Percentiles rank a stretch among this genome's conserved stretches.
phyloP scores from a whole-genome alignment of 1,284 basidiomycete species.

The Fomitopsis schrenkii region DNA sequence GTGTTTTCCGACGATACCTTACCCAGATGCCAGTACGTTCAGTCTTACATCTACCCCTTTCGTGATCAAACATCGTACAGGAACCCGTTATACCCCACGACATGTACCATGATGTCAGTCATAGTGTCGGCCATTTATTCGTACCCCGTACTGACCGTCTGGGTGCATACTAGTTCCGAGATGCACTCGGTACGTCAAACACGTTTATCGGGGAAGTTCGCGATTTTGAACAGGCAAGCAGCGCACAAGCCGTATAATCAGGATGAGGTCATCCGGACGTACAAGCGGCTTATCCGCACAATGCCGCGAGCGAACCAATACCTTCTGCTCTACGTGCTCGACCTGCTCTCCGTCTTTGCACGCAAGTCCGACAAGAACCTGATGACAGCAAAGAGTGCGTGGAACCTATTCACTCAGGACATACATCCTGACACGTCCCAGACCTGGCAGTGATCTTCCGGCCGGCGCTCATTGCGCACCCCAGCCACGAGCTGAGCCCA shows the following conservation, averaged over 20 bases:
- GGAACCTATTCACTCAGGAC: background rate
- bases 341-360: conserved; percentile 93
- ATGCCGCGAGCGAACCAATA: conserved; percentile 91
- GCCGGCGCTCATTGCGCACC: conserved; percentile 88
- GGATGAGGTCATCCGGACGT: conserved; percentile 69
- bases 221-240: conserved; percentile 23
- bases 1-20: conserved; percentile 92
- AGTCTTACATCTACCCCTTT: background rate
- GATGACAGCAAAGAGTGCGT: conserved; percentile 92
- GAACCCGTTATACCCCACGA: conserved; percentile 88
- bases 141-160: background rate
- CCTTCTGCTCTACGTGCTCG: conserved; percentile 92
- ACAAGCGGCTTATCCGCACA: conserved; percentile 80
- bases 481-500: conserved; percentile 77
- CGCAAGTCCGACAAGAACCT: conserved; percentile 89
- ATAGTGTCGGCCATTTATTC: background rate
- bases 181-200: conserved; percentile 55
- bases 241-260: conserved; percentile 63
- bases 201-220: background rate
- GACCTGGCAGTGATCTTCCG: conserved; percentile 95
- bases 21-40: conserved; percentile 90
- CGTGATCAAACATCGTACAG: conserved; percentile 31
- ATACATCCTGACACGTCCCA: conserved; percentile 24
- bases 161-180: conserved; percentile 62
- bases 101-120: conserved; percentile 81